Conservation (phyloP, 495 filamentous ascomycete genomes). For the Talaromyces stipitatus region DNA sequence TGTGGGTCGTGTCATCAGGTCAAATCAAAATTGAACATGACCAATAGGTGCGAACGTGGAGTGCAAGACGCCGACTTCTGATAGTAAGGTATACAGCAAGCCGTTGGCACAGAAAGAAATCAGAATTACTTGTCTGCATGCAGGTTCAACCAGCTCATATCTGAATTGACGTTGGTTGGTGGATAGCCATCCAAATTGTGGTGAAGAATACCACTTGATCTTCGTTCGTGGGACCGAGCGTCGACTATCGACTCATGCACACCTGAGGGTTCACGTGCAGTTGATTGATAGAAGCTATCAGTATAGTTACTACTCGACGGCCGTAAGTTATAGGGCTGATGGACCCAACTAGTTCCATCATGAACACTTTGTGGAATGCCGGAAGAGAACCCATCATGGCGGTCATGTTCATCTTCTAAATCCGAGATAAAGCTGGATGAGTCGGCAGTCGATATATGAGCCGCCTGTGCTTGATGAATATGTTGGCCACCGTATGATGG, state of each 20-base stretch:
- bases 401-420: constrained; percentile 31
- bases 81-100: neutral
- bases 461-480: constrained; percentile 45
- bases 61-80: neutral
- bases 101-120: neutral
- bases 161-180: constrained; percentile 34
- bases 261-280: constrained; percentile 23
- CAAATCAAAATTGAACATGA: neutral
- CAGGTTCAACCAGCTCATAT: constrained; percentile 77
- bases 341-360: constrained; percentile 43
- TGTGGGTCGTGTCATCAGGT: neutral
- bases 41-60: neutral
- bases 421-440: constrained; percentile 50
- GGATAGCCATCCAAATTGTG: constrained; percentile 4
- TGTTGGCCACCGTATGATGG: neutral
- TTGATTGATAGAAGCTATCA: constrained; percentile 37
- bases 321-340: constrained; percentile 39
- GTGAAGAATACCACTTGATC: constrained; percentile 25
- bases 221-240: constrained; percentile 22
- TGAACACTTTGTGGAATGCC: constrained; percentile 45
- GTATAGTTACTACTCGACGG: constrained; percentile 57
- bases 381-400: constrained; percentile 33
- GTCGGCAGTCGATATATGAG: constrained; percentile 52
- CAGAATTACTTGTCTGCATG: constrained; percentile 22
- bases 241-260: constrained; percentile 11